Percentiles rank a stretch among this genome's conserved stretches.
Evolutionary conservation across 176 grass and related monocot genomes (phyloP).

Genomic region (Cymbopogon citratus): DNA sequence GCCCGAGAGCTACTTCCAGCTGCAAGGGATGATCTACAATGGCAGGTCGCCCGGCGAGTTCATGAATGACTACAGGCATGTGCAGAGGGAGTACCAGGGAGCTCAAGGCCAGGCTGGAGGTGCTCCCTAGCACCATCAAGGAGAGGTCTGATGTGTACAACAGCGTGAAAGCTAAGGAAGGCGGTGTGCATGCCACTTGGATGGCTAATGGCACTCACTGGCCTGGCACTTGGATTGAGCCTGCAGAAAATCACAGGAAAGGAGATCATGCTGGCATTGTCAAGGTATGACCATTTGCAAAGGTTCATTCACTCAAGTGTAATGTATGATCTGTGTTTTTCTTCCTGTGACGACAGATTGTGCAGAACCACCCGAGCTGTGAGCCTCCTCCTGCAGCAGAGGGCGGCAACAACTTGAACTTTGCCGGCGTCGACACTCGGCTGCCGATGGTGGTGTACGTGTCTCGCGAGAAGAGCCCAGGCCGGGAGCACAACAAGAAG

Average conservation of each 20-base stretch:
- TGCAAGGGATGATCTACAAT: not conserved
- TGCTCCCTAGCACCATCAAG: not conserved
- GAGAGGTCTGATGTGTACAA: not conserved
- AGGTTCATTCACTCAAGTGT: too few relatives aligned
- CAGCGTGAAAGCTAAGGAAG: not conserved
- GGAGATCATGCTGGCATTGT: conserved; percentile 16
- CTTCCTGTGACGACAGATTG: conserved; percentile 6
- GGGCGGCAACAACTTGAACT: not conserved
- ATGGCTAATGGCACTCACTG: conserved; percentile 10
- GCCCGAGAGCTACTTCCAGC: conserved; percentile 8
- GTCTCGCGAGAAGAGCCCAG: not conserved
- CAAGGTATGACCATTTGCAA: not conserved
- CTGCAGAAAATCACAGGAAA: not conserved
- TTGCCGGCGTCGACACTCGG: not conserved
- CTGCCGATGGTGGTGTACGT: conserved; percentile 24
- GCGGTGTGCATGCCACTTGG: not conserved
- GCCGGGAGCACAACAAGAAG: conserved; percentile 35
- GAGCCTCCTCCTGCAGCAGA: not conserved
- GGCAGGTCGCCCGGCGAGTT: not conserved
- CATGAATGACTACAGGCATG: not conserved
- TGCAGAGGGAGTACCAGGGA: conserved; percentile 17
- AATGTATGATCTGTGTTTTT: not conserved
- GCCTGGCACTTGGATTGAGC: conserved; percentile 17
- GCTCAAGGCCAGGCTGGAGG: conserved; percentile 8
- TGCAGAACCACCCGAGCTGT: not conserved